Evolutionary conservation across 2,329 filamentous ascomycete genomes (phyloP).

Genomic region (Hypocrella siamensis): DNA sequence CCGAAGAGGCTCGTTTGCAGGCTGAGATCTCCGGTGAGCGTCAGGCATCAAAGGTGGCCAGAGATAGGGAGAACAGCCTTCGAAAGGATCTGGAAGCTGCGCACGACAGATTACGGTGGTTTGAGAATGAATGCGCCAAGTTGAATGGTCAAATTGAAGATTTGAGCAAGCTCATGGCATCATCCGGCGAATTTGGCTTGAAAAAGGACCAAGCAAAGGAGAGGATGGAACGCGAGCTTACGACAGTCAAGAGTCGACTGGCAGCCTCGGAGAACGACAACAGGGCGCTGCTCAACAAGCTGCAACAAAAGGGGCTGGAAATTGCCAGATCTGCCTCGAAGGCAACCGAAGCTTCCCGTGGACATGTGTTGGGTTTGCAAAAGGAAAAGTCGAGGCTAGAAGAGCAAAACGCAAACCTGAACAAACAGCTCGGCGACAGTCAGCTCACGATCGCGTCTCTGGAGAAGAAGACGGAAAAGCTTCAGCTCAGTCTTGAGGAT

Average conservation of each 20-base stretch:
- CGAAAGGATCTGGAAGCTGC: conserved; percentile 69
- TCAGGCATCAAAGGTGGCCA: conserved; percentile 59
- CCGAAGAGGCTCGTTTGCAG: conserved; percentile 72
- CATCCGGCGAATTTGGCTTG: conserved; percentile 77
- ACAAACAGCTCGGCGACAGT: conserved; percentile 72
- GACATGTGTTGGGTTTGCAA: conserved; percentile 60
- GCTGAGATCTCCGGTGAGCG: conserved; percentile 71
- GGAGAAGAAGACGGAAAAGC: conserved; percentile 89
- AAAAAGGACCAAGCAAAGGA: conserved; percentile 92
- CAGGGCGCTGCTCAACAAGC: conserved; percentile 82
- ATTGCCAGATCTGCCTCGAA: conserved; percentile 82
- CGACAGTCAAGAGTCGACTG: conserved; percentile 78
- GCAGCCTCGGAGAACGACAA: conserved; percentile 94
- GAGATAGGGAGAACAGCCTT: conserved; percentile 64
- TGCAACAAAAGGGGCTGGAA: conserved; percentile 93
- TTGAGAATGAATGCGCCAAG: conserved; percentile 63
- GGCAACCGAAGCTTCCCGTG: conserved; percentile 68
- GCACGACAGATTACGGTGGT: conserved; percentile 58
- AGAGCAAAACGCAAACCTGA: conserved; percentile 65
- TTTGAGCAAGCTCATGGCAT: conserved; percentile 72
- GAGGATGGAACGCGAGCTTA: conserved; percentile 76
- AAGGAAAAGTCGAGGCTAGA: conserved; percentile 72
- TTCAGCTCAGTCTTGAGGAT: conserved; percentile 77
- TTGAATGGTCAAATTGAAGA: conserved; percentile 70
- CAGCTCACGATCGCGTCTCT: conserved; percentile 70